Evolutionary conservation across 306 rosid genomes (phyloP), one percentile per base, ranked within the genome.

Genomic region (Cicer bijugum): DNA sequence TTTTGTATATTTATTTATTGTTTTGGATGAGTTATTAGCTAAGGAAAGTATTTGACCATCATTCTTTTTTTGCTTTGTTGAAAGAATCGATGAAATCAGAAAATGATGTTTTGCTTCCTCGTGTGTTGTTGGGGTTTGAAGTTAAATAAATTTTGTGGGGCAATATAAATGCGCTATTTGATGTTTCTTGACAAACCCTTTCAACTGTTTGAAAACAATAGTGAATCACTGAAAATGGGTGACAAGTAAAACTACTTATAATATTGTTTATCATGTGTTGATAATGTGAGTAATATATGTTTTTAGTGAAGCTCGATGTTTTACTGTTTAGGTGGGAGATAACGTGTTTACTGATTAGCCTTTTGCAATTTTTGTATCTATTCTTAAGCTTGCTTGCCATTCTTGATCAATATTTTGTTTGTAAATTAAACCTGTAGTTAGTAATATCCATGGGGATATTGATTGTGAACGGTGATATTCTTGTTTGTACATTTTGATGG

Each of bases 31-130:
- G 10, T 61, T 80, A 7, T 58, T 19, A 40, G 63, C 46, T 64
- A 14, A 23, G 16, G 70, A 37, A 62, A 51, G 33, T 38, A 15
- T 43, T 71, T 53, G 60, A 69, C 53, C 40, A 12, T 46, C 40
- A 15, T 17, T 17, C 78, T 65, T 2, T 66, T n/a, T 38, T 62
- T 62, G n/a, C 37, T 50, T 19, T 51, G 8, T 35, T 62, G 10
- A 20, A 10, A 60, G 68, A 76, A 50, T 33, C 33, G 51, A 10
- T 65, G 38, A 45, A 77, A 47, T 67, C 37, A 12, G 8, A 48
- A 19, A 23, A 79, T 59, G 70, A 67, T 16, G 50, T 58, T 58
- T 72, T 39, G 57, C 66, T 58, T 82, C 19, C 16, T 61, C 40
- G 62, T 38, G 55, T 19, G 40, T 39, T 71, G 64, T 67, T 67